Conservation (phyloP, 202 grass and related monocot species). For the Panicum virgatum region DNA sequence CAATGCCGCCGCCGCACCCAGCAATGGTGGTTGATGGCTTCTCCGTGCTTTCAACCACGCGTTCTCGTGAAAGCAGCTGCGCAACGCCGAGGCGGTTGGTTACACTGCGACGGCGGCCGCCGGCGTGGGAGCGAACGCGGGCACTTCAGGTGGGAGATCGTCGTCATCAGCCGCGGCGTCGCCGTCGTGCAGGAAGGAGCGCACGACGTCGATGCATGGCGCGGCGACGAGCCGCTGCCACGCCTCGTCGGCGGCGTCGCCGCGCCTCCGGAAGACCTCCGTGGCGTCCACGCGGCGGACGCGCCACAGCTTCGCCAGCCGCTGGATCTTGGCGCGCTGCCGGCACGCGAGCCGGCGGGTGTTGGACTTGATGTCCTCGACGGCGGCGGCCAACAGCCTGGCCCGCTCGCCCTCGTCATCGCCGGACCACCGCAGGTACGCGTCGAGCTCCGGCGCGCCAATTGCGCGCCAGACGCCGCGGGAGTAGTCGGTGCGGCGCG, state of each 20-base stretch:
- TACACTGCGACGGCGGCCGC: constrained; percentile 7
- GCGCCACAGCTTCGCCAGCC: constrained; percentile 50
- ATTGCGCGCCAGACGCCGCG: constrained; percentile 72
- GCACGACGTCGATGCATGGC: constrained; percentile 48
- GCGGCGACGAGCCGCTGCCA: constrained; percentile 50
- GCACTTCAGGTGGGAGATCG: not conserved
- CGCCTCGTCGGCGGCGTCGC: constrained; percentile 24
- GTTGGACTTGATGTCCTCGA: constrained; percentile 79
- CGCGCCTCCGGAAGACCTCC: constrained; percentile 42
- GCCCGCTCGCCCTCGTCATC: not conserved
- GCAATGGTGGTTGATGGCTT: not conserved
- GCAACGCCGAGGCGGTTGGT: not conserved
- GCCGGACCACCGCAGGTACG: constrained; percentile 42
- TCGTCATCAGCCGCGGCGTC: not conserved
- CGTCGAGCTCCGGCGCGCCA: constrained; percentile 74
- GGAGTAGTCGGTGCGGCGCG: constrained; percentile 37
- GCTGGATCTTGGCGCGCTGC: constrained; percentile 63
- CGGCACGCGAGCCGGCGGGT: constrained; percentile 59
- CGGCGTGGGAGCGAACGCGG: not conserved
- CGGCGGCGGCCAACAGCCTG: constrained; percentile 36
- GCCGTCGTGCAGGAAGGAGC: constrained; percentile 39
- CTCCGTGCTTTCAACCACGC: not conserved
- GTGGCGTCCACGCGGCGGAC: constrained; percentile 61
- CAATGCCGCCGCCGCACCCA: not conserved
- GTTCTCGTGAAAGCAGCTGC: not conserved